Evolutionary conservation across 176 grass and related monocot species (phyloP), one percentile per base, ranked within the genome.

Genomic region (Oryza coarctata): DNA sequence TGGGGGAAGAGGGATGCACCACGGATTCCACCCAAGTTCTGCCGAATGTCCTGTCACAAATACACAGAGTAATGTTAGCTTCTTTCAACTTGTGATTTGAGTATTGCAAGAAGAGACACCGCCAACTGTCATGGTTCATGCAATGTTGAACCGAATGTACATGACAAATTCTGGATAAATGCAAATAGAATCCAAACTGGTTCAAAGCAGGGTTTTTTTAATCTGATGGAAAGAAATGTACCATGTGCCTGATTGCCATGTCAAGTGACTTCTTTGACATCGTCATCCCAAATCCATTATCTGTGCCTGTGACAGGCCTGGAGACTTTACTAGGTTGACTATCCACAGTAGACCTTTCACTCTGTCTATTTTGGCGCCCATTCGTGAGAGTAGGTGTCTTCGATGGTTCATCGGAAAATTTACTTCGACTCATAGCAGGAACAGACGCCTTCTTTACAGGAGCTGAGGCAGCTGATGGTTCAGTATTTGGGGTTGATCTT

Each of bases 191-290:
- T 65, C n/a, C 49, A 39, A 2, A 84, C 22, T 61, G 47, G 26
- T 72, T 26, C 57, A 63, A 22, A 70, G 17, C 22, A 13, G n/a
- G 32, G 33, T 28, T 29, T 86, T 36, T 36, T 27, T 49, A 20
- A 35, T 38, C 9, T 72, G 43, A 85, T 71, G 34, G 77, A 34
- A 49, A 62, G 35, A 34, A 66, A 52, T 77, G 75, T 99, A 99
- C 96, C 96, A 99, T 99, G 63, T 99, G 96, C 86, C 81, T 91
- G 76, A 99, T 91, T 43, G 96, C 96, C 96, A 99, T 95, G 80
- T 99, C 96, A 68, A 99, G 87, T 43, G 96, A 99, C 57, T 88
- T 99, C 91, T 94, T 99, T 34, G 96, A 99, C 58, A 99, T 99
- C n/a, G 87, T 90, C 68, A 93, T 92, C 78, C 93, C 96, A 68